phyloP scores from a whole-genome alignment of 2,329 filamentous ascomycete species.

The Monilinia laxa region DNA sequence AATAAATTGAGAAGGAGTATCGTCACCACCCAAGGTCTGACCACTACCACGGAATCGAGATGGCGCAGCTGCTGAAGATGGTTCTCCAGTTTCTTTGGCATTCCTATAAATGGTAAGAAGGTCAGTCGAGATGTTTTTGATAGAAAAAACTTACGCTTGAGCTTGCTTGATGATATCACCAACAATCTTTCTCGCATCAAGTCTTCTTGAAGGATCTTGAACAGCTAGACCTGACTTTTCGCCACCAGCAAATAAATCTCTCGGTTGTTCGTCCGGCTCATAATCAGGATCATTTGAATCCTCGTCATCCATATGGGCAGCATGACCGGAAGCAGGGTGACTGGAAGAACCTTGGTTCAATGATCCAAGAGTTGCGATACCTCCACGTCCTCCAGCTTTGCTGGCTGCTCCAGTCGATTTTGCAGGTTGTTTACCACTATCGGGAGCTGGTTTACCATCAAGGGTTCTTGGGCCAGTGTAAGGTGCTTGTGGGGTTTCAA shows the following conservation, averaged over 20 bases:
- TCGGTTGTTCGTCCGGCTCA: constrained; percentile 55
- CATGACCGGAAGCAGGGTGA: constrained; percentile 43
- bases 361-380: constrained; percentile 61
- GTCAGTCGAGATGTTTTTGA: not conserved
- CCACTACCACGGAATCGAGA: constrained; percentile 67
- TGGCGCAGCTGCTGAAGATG: constrained; percentile 49
- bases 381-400: constrained; percentile 41
- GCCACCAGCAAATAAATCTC: constrained; percentile 78
- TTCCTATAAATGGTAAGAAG: constrained; percentile 50
- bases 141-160: constrained; percentile 48
- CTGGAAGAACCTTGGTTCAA: constrained; percentile 32
- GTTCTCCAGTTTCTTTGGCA: constrained; percentile 54
- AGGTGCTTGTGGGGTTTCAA: constrained; percentile 38
- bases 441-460: constrained; percentile 59
- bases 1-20: constrained; percentile 66
- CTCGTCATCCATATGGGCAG: constrained; percentile 53
- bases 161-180: constrained; percentile 65
- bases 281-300: constrained; percentile 60
- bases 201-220: constrained; percentile 54
- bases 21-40: constrained; percentile 76
- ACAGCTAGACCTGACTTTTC: constrained; percentile 77
- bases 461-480: constrained; percentile 64
- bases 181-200: constrained; percentile 56
- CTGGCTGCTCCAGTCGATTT: constrained; percentile 29
- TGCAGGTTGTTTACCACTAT: constrained; percentile 19